Evolutionary conservation across 1,284 basidiomycete genomes (phyloP), one percentile per base, ranked within the genome.

Genomic region (Boletellus sp.): DNA sequence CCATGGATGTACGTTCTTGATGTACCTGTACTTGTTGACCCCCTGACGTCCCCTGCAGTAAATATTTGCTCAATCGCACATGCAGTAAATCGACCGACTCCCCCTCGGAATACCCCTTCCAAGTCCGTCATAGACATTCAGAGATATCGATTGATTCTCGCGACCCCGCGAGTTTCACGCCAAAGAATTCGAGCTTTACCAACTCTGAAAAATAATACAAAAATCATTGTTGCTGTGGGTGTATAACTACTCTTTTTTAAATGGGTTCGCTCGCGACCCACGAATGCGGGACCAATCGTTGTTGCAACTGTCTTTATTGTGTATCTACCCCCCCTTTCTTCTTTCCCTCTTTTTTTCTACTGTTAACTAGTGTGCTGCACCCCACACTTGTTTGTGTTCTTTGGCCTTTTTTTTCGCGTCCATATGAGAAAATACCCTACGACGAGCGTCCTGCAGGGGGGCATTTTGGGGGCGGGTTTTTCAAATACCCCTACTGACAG

Each of bases 1-100:
- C 59, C 66, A n/a, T 91, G 88, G 89, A 71, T 89, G 82, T 82
- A 69, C 57, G 69, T 65, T 22, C 15, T n/a, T 6, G 15, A 39
- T 40, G 8, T 28, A 0, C n/a, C 45, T n/a, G 26, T 6, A 15
- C 19, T 21, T 3, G 24, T 26, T 4, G 16, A 13, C 35, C 11
- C 2, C 37, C 44, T 60, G 21, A 58, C n/a, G 5, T 43, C 18
- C 5, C 12, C 13, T 45, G 19, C 18, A 66, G 64, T 7, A 70
- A 57, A 56, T 60, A 64, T 24, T 19, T 67, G 26, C 21, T 62
- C 1, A 43, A 21, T 18, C 64, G 46, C 30, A 50, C 45, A n/a
- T 50, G 16, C n/a, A 24, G 8, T 3, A 35, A 41, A 0, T 3
- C 2, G 5, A 24, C 24, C 1, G 64, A 68, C 8, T 0, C 6